Evolutionary conservation across 23 red algal species (phyloP), one percentile per base, ranked within the genome.

Genomic region (Gracilaria domingensis): DNA sequence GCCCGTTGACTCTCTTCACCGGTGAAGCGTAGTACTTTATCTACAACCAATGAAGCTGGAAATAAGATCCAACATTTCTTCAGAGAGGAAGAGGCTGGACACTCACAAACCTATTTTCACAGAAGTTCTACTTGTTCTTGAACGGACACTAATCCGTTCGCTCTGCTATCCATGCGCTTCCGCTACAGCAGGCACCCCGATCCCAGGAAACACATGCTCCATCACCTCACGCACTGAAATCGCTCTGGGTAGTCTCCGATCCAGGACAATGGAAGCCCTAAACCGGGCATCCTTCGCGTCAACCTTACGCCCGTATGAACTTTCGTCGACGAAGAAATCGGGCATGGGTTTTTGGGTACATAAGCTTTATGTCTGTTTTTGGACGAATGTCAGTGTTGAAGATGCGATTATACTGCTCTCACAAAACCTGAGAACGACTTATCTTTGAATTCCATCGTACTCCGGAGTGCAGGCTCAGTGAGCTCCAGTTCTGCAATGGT

Each of bases 111-210:
- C 83, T 8, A 86, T 80, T 21, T 66, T 79, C n/a, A 47, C 49
- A 93, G 29, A 17, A 93, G 50, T 38, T 48, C 36, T 42, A 55
- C 49, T 14, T 86, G 81, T 18, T 86, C 90, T 54, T 55, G 21
- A 37, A 85, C 74, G 45, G 32, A 53, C 2, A 75, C 90, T 53
- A 94, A 57, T 24, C 78, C 92, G 66, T 88, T 88, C 18, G 88
- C 95, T n/a, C n/a, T 26, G 83, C 85, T 49, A 96, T 71, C 84
- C 84, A 83, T 2, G 70, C 89, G n/a, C 66, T 81, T 4, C 80
- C 90, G 90, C 89, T 23, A 89, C 83, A 29, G 95, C 95, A 28
- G 95, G 95, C 20, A 96, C 89, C 17, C 95, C 95, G 26, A 96
- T 81, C 2, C 95, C 95, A 29, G 95, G 95, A 93, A 96, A 96